phyloP scores from a whole-genome alignment of 495 filamentous ascomycete genomes.

The Diplogelasinospora grovesii region DNA sequence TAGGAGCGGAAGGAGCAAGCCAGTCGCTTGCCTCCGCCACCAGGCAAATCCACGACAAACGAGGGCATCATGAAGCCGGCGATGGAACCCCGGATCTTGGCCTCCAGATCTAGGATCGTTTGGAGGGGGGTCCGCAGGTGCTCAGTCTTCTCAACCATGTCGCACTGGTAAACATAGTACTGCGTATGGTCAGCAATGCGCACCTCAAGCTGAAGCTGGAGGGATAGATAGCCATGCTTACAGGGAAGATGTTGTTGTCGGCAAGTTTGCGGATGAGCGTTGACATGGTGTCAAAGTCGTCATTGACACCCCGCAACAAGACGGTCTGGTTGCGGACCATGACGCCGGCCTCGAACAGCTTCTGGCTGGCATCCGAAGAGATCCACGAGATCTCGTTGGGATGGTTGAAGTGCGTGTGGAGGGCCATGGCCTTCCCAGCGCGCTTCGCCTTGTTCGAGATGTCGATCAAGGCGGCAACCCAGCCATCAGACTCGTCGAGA shows the following conservation, averaged over 20 bases:
- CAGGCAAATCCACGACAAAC: slow-evolving; percentile 56
- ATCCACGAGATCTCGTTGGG: slow-evolving; percentile 55
- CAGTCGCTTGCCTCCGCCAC: slow-evolving; percentile 53
- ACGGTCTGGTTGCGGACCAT: slow-evolving; percentile 48
- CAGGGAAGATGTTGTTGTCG: slow-evolving; percentile 48
- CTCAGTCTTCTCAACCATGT: slow-evolving; percentile 51
- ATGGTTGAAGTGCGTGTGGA: slow-evolving; percentile 60
- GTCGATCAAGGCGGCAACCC: slow-evolving; percentile 43
- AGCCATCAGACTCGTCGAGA: slow-evolving; percentile 44
- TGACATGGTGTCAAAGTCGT: slow-evolving; percentile 45
- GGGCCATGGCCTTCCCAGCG: slow-evolving; percentile 49
- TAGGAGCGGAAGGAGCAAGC: slow-evolving; percentile 46
- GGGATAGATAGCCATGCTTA: too few relatives aligned
- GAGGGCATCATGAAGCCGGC: slow-evolving; percentile 54
- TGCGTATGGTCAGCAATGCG: slow-evolving; percentile 14
- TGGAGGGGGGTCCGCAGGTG: slow-evolving; percentile 54
- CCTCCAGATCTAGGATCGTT: slow-evolving; percentile 49
- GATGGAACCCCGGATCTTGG: slow-evolving; percentile 47
- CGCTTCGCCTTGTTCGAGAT: slow-evolving; percentile 39
- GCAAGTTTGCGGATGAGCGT: slow-evolving; percentile 44
- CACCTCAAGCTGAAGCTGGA: neutral
- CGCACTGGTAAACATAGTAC: slow-evolving; percentile 56
- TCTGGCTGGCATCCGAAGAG: slow-evolving; percentile 41
- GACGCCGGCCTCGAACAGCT: slow-evolving; percentile 43
- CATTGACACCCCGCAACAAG: slow-evolving; percentile 50